Base-by-base conservation (phyloP, 2,329 filamentous ascomycete species). In the Xylaria sp. region DNA sequence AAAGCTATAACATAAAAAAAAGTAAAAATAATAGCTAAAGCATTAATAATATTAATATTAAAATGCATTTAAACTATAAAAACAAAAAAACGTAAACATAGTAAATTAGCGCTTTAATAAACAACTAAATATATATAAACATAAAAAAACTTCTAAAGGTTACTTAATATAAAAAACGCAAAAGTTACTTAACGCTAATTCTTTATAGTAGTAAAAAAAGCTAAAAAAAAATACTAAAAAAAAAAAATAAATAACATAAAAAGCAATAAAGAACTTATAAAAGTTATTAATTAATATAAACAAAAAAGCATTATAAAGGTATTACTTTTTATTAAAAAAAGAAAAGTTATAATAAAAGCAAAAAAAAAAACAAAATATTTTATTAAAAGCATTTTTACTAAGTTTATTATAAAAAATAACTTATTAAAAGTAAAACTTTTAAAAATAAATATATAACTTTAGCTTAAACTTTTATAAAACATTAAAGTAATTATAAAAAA, bases 401-500 rank as follows among this genome's bases (percentile, higher is more conserved):
- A 36, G 27, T 55, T 61, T 61, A 61, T 33, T 15, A 13, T 36
- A 31, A 51, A 61, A 9, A 65, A 65, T 44, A 56, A 65, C 15
- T 13, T 64, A 55, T 38, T 47, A n/a, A 61, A 3, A 11, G 38
- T 49, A 50, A 50, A 59, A 36, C n/a, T 25, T 53, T 31, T 42
- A 44, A 61, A 61, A 33, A 36, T 22, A 25, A 13, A 22, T 3
- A 31, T 51, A 47, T 10, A 45, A 38, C 5, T 56, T 56, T 38
- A 55, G 38, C 7, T 56, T 45, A 25, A 45, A 50, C 9, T 60
- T 22, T 39, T 54, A 49, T 61, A 61, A 56, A 49, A 33, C 22
- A 65, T 49, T 11, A 51, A 22, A 36, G 15, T 54, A 17, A 15
- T 20, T 56, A 33, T 64, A 59, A 64, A 64, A 59, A 61, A 64